Conservation (phyloP, 768 basidiomycete genomes). For the Tricholomella constricta region DNA sequence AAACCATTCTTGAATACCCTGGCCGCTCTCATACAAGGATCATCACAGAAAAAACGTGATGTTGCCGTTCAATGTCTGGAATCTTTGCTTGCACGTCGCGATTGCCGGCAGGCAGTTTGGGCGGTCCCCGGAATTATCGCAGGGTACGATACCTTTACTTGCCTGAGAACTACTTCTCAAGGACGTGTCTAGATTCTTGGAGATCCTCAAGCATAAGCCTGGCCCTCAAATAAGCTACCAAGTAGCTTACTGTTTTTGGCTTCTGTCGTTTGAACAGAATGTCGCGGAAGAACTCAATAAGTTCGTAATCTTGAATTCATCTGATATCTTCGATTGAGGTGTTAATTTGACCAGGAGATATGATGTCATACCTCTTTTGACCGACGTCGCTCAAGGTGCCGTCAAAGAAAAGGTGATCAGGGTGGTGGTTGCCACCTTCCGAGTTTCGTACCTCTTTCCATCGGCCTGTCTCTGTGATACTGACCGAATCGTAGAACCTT, state of each 20-base stretch:
- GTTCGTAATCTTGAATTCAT: slow-evolving; percentile 43
- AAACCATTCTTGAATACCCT: slow-evolving; percentile 62
- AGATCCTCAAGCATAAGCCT: slow-evolving; percentile 78
- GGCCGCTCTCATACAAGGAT: slow-evolving; percentile 60
- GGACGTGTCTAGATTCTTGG: slow-evolving; percentile 62
- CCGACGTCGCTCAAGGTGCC: slow-evolving; percentile 82
- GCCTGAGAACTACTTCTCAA: neutral
- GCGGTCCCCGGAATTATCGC: slow-evolving; percentile 62
- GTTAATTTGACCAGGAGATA: slow-evolving; percentile 60
- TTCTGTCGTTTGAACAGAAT: slow-evolving; percentile 86
- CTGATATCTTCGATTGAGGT: neutral
- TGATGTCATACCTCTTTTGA: slow-evolving; percentile 84
- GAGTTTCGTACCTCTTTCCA: slow-evolving; percentile 44
- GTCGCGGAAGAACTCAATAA: slow-evolving; percentile 87
- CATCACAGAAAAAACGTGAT: slow-evolving; percentile 72
- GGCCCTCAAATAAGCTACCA: slow-evolving; percentile 96
- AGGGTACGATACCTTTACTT: slow-evolving; percentile 48
- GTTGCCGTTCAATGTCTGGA: slow-evolving; percentile 92
- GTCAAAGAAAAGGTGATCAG: slow-evolving; percentile 98
- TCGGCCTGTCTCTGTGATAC: slow-evolving; percentile 14
- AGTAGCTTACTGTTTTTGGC: slow-evolving; percentile 90
- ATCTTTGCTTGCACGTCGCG: slow-evolving; percentile 77
- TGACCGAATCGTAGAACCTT: slow-evolving; percentile 64
- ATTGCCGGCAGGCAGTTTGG: slow-evolving; percentile 84
- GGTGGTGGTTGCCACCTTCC: slow-evolving; percentile 89